Evolutionary conservation across 768 basidiomycete genomes (phyloP).

Genomic region (Tylopilus sp.): DNA sequence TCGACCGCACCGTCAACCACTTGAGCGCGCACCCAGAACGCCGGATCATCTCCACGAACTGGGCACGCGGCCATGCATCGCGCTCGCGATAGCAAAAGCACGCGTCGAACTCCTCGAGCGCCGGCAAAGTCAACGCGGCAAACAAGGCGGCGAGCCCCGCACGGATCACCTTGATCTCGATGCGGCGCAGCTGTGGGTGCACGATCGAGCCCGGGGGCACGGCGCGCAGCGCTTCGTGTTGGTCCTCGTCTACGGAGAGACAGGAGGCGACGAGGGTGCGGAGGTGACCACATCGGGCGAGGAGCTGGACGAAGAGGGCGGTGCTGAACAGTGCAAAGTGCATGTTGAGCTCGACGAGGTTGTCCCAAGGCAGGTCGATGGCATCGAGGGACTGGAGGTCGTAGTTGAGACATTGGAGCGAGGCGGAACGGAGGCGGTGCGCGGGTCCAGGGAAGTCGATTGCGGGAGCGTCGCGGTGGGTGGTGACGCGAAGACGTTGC

Average conservation of each 20-base stretch:
- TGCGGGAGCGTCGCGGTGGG: slow-evolving; percentile 10
- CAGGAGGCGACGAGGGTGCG: slow-evolving; percentile 22
- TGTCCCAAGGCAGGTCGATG: slow-evolving; percentile 27
- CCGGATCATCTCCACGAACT: slow-evolving; percentile 22
- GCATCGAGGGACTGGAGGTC: slow-evolving; percentile 23
- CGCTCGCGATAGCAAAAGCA: slow-evolving; percentile 31
- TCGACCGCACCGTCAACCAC: slow-evolving; percentile 25
- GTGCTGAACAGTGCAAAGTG: slow-evolving; percentile 27
- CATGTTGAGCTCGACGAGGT: slow-evolving; percentile 24
- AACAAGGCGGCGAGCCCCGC: slow-evolving; percentile 23
- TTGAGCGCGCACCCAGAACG: slow-evolving; percentile 26
- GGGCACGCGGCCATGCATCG: slow-evolving; percentile 26
- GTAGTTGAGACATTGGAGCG: slow-evolving; percentile 18
- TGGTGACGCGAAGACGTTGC: slow-evolving; percentile 21
- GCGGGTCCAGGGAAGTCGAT: slow-evolving; percentile 17
- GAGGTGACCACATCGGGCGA: slow-evolving; percentile 21
- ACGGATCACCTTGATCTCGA: slow-evolving; percentile 31
- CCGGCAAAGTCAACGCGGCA: slow-evolving; percentile 19
- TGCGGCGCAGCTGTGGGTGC: slow-evolving; percentile 16
- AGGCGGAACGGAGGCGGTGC: slow-evolving; percentile 16
- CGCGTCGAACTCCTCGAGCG: slow-evolving; percentile 31
- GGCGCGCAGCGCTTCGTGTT: slow-evolving; percentile 6
- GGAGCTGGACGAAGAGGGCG: slow-evolving; percentile 20
- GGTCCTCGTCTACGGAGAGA: slow-evolving; percentile 20
- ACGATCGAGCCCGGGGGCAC: slow-evolving; percentile 13